These are phyloP conservation scores for Evansstolkia leycettana DNA, from an alignment of 495 filamentous ascomycete species.

Conservation along the genomic window DNA sequence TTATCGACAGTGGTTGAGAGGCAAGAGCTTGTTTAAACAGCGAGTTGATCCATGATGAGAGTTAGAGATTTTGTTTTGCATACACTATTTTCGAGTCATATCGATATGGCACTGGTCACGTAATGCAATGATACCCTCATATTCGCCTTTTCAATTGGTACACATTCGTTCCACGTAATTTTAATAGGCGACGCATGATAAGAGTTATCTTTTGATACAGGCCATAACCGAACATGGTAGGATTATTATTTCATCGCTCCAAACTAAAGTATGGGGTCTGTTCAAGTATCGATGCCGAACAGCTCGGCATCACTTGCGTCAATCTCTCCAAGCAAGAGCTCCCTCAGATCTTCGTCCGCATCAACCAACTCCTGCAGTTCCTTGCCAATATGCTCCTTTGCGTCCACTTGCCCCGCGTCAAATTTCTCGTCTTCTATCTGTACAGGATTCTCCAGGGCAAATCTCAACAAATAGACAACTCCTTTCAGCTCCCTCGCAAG, in stretches of 20 bases:
- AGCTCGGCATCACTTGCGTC: slow-evolving; percentile 6
- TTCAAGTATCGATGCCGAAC: background rate
- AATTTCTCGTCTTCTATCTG: slow-evolving; percentile 1
- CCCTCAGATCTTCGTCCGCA: slow-evolving; percentile 22
- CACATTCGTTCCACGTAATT: too few species aligned
- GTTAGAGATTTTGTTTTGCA: background rate
- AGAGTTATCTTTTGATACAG: too few species aligned
- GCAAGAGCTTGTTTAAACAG: slow-evolving; percentile 92
- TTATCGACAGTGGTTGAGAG: slow-evolving; percentile 84
- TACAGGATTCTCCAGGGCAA: slow-evolving; percentile 21
- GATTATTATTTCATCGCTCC: too few species aligned
- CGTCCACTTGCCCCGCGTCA: slow-evolving; percentile 11
- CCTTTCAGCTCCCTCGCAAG: slow-evolving; percentile 38
- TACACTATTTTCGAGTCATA: slow-evolving; percentile 5
- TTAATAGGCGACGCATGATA: too few species aligned
- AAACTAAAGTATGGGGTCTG: too few species aligned
- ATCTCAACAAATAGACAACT: slow-evolving; percentile 22
- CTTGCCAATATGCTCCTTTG: slow-evolving; percentile 14
- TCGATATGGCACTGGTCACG: background rate
- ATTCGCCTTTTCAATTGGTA: too few species aligned
- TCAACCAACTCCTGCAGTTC: slow-evolving; percentile 25
- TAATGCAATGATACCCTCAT: slow-evolving; percentile 8
- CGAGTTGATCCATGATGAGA: slow-evolving; percentile 49
- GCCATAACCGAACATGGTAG: too few species aligned
- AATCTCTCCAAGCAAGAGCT: slow-evolving; percentile 13